A percentile compares a stretch with the other conserved stretches of the same genome.
These are phyloP conservation scores for Aspergillus aculeatinus DNA, from an alignment of 2,329 filamentous ascomycete species.

Conservation along the genomic window DNA sequence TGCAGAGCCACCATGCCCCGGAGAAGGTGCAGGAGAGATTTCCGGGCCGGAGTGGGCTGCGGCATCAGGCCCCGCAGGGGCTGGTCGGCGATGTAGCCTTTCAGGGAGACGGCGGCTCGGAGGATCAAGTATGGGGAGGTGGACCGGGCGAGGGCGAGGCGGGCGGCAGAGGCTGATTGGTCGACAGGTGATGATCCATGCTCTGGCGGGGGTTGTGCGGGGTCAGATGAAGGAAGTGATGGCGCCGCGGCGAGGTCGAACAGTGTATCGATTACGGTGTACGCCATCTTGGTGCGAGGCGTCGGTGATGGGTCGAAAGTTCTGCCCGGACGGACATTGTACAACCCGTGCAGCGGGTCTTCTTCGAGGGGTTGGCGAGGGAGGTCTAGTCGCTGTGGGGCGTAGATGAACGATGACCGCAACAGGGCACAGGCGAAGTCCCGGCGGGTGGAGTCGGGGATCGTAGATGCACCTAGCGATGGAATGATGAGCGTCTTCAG, in stretches of 20 bases:
- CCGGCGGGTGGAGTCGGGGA: conserved; percentile 67
- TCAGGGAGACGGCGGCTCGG: conserved; percentile 75
- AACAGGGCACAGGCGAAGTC: conserved; percentile 76
- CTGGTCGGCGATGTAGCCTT: conserved; percentile 85
- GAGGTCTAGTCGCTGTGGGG: conserved; percentile 62
- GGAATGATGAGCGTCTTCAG: conserved; percentile 70
- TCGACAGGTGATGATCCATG: conserved; percentile 18
- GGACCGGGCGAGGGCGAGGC: conserved; percentile 67
- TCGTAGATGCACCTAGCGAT: conserved; percentile 62
- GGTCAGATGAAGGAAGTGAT: conserved; percentile 24
- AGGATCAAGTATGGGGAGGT: conserved; percentile 80
- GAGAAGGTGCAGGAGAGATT: conserved; percentile 73
- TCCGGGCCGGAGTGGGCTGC: conserved; percentile 76
- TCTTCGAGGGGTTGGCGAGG: conserved; percentile 44
- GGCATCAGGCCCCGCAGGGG: conserved; percentile 86
- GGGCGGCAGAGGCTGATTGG: conserved; percentile 34
- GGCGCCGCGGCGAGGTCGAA: conserved; percentile 63
- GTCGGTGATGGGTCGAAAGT: conserved; percentile 68
- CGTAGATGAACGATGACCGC: conserved; percentile 76
- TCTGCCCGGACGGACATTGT: conserved; percentile 65
- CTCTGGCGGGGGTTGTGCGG: neutral
- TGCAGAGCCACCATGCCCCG: conserved; percentile 63
- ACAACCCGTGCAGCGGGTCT: conserved; percentile 62
- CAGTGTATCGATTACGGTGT: conserved; percentile 77
- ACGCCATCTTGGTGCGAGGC: conserved; percentile 69